Evolutionary conservation across 352 stramenopile genomes (phyloP), one percentile per base, ranked within the genome.

Genomic region (Phytophthora sp.): DNA sequence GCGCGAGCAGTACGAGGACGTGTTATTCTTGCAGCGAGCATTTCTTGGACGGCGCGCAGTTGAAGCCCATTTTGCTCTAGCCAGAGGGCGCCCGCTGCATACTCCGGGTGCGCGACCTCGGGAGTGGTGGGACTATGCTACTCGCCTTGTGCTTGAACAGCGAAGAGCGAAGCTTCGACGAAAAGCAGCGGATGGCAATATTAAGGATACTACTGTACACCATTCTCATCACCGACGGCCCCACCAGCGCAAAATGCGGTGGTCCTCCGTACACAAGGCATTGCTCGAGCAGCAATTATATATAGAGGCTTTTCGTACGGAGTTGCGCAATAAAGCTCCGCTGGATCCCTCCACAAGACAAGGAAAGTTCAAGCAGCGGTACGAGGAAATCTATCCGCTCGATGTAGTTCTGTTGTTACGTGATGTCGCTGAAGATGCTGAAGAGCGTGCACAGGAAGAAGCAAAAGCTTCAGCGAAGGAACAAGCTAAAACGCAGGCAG

Each of bases 111-210:
- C 54, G 10, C 69, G 71, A 0, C 81, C 83, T 9, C 60, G 69
- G 8, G 84, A 84, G 45, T 95, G 87, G 87, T 95, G 87, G 87
- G 84, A 94, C 54, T 94, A 92, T 38, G 77, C 76, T 0, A 62
- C 75, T 15, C 73, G 71, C 4, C 69, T 91, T 15, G 75, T 77
- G 20, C 43, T 90, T 17, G 55, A 69, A 20, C 77, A 76, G 49
- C 62, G 59, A 49, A 69, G 55, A n/a, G 57, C 63, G 6, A 72
- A 69, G 20, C 37, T 66, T 24, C 67, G 62, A 48, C 39, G 51
- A 44, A 18, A 59, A 38, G 44, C 43, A n/a, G 23, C 3, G 11
- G 30, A 30, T 2, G 30, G 62, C 24, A 52, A 58, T 11, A 37
- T 28, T 10, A 42, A 26, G 9, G 48, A 41, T 24, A 17, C 23